phyloP scores from a whole-genome alignment of 202 grass and related monocot species.

The Zizania palustris region DNA sequence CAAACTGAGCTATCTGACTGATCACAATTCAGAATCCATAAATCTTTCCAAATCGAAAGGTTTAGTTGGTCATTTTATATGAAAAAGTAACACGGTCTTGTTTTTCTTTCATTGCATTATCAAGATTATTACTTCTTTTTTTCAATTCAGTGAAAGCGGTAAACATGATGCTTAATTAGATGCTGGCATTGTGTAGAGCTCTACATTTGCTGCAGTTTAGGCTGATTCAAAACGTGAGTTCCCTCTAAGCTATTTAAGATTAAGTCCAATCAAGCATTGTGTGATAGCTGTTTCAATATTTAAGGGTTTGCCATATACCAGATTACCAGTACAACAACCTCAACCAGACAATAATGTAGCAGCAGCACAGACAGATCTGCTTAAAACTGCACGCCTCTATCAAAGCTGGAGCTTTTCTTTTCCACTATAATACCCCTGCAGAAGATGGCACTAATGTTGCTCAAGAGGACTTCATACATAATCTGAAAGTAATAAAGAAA shows the following conservation, averaged over 20 bases:
- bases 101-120: no score
- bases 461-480: not conserved
- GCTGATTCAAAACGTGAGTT: no score
- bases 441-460: not conserved
- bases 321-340: slow-evolving; percentile 30
- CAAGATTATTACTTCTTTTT: no score
- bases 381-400: not conserved
- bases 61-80: no score
- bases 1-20: not conserved
- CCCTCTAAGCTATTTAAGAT: not conserved
- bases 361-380: not conserved
- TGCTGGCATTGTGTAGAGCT: not conserved
- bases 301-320: slow-evolving; percentile 28
- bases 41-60: no score
- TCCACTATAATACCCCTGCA: not conserved
- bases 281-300: slow-evolving; percentile 12
- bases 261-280: not conserved
- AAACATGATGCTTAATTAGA: not conserved
- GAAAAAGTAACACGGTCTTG: no score
- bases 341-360: slow-evolving; percentile 31
- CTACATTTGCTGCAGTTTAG: not conserved
- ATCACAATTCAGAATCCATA: not conserved
- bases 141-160: no score
- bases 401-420: not conserved
- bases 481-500: not conserved